A percentile compares a stretch with the other conserved stretches of the same genome.
phyloP scores from a whole-genome alignment of 2,329 filamentous ascomycete genomes.

The Calonectria leucothoes region DNA sequence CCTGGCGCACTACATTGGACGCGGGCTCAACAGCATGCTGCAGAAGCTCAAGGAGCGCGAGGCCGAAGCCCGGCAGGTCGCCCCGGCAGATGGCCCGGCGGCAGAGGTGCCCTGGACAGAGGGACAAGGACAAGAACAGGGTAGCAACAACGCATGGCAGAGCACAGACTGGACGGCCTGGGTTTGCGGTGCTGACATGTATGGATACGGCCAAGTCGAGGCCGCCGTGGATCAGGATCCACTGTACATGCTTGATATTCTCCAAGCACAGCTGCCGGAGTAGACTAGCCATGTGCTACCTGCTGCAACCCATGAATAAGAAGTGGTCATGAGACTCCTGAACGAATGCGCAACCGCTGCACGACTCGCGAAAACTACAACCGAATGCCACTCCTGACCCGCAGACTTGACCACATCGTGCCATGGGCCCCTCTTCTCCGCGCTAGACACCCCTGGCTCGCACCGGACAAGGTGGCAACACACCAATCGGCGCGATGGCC shows the following conservation, averaged over 20 bases:
- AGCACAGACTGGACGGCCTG: slow-evolving; percentile 10
- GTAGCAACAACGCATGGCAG: slow-evolving; percentile 10
- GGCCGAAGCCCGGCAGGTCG: slow-evolving; percentile 13
- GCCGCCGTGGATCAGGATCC: slow-evolving; percentile 5
- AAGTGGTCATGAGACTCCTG: background rate
- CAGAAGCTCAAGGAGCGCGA: slow-evolving; percentile 41
- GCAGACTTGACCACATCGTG: background rate
- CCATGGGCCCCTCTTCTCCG: background rate
- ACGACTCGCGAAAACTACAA: background rate
- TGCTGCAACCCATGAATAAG: background rate
- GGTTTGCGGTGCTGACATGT: background rate
- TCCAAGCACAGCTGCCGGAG: slow-evolving; percentile 11
- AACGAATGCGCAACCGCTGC: background rate
- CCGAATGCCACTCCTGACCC: background rate
- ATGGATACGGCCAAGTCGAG: background rate
- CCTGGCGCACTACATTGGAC: slow-evolving; percentile 44
- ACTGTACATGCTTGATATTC: slow-evolving; percentile 14
- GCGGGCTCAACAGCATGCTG: slow-evolving; percentile 44
- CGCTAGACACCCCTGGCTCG: background rate
- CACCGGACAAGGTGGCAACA: background rate
- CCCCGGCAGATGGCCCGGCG: background rate
- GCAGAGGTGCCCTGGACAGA: background rate
- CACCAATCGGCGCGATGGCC: slow-evolving; percentile 12
- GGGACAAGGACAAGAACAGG: background rate
- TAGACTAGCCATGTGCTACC: too few species aligned